Evolutionary conservation across 1,284 basidiomycete genomes (phyloP).

Genomic region (Heterobasidion irregulare): DNA sequence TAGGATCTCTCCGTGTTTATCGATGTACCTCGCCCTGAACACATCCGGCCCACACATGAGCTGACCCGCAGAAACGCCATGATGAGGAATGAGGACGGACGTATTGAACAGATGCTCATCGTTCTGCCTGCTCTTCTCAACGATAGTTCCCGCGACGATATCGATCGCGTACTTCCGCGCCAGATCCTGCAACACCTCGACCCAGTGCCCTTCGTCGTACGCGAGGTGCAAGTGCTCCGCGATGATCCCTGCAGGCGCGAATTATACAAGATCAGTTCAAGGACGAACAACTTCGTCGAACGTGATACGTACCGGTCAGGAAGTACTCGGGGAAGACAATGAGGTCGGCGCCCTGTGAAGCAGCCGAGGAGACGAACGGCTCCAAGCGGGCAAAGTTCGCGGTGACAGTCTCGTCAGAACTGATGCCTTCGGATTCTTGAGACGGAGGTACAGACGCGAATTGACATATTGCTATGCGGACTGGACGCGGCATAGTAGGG

Average conservation of each 20-base stretch:
- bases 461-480: background rate
- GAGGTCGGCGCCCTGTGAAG: background rate
- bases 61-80: background rate
- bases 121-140: background rate
- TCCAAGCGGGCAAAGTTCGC: background rate
- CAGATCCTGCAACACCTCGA: background rate
- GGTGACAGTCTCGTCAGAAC: background rate
- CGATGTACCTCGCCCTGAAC: background rate
- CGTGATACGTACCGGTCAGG: background rate
- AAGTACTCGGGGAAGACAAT: background rate
- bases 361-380: background rate
- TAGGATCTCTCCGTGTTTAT: background rate
- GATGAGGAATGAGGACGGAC: background rate
- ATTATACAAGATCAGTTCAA: background rate
- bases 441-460: background rate
- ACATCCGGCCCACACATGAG: background rate
- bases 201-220: background rate
- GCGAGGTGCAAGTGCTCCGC: background rate
- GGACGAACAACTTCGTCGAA: background rate
- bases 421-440: background rate
- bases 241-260: background rate
- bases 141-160: background rate
- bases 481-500: background rate
- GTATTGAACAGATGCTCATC: background rate
- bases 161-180: background rate